phyloP scores from a whole-genome alignment of 2,329 filamentous ascomycete genomes.

The Penicillium sumatraense region DNA sequence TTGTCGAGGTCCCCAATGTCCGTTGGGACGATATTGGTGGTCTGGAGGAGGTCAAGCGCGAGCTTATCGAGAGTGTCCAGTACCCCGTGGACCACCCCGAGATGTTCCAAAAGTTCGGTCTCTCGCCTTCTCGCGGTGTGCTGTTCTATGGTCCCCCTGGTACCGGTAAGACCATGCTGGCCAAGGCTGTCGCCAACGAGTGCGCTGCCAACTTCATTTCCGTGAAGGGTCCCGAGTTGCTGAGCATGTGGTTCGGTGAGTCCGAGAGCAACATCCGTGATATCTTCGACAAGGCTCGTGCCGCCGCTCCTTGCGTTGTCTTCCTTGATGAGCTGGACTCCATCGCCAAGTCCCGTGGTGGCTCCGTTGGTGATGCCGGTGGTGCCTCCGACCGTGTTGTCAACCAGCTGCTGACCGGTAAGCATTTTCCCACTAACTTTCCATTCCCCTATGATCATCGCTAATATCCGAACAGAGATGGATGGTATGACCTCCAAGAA shows the following conservation, averaged over 20 bases:
- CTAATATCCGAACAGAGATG: constrained; percentile 74
- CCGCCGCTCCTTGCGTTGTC: constrained; percentile 95
- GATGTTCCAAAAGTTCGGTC: constrained; percentile 99
- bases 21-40: constrained; percentile 99
- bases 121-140: constrained; percentile 96
- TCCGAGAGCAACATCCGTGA: constrained; percentile 99
- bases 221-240: constrained; percentile 95
- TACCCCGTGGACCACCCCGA: constrained; percentile 99
- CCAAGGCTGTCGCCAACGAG: constrained; percentile 99
- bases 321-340: constrained; percentile 99
- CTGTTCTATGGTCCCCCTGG: constrained; percentile 98
- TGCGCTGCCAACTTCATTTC: constrained; percentile 99
- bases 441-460: constrained; percentile 10
- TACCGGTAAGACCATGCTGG: constrained; percentile 99
- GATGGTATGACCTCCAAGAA: constrained; percentile 99
- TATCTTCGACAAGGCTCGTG: constrained; percentile 99
- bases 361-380: constrained; percentile 91
- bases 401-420: constrained; percentile 97
- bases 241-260: constrained; percentile 99
- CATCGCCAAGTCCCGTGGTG: constrained; percentile 98
- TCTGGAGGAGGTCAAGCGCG: constrained; percentile 97
- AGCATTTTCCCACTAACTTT: constrained; percentile 41
- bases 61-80: constrained; percentile 97
- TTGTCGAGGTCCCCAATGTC: constrained; percentile 98
- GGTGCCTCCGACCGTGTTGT: constrained; percentile 99